A percentile compares a stretch with the other conserved stretches of the same genome.
These are phyloP conservation scores for Trifolium pratense DNA, from an alignment of 306 rosid species.

Conservation along the genomic window DNA sequence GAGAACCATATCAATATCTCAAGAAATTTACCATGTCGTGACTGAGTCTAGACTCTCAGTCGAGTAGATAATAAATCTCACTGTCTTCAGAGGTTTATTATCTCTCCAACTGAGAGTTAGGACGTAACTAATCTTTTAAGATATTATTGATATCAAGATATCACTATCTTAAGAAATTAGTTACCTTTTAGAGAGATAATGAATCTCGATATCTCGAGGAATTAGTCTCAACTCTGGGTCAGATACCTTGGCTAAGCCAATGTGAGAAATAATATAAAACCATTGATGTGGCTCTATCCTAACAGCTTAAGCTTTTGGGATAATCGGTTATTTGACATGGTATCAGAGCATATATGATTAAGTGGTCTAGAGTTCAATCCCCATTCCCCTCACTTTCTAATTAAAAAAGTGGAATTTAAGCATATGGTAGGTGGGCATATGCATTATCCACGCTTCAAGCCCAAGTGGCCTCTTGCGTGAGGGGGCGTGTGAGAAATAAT, in stretches of 20 bases:
- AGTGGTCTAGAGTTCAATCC: too few relatives aligned
- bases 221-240: neutral
- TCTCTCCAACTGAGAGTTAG: neutral
- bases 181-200: neutral
- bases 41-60: neutral
- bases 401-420: too few relatives aligned
- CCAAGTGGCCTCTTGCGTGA: too few relatives aligned
- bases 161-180: neutral
- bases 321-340: too few relatives aligned
- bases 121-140: neutral
- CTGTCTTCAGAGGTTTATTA: neutral
- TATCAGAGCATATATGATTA: too few relatives aligned
- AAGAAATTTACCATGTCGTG: neutral
- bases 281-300: too few relatives aligned
- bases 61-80: neutral
- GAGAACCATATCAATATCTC: neutral
- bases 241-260: neutral
- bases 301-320: too few relatives aligned
- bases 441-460: too few relatives aligned
- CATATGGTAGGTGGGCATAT: too few relatives aligned
- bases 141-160: neutral
- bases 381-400: too few relatives aligned
- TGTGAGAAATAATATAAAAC: too few relatives aligned
- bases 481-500: too few relatives aligned
- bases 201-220: neutral